A percentile compares a stretch with the other conserved stretches of the same genome.
Evolutionary conservation across 257 asterid species (phyloP).

Genomic region (Dorcoceras hygrometricum): DNA sequence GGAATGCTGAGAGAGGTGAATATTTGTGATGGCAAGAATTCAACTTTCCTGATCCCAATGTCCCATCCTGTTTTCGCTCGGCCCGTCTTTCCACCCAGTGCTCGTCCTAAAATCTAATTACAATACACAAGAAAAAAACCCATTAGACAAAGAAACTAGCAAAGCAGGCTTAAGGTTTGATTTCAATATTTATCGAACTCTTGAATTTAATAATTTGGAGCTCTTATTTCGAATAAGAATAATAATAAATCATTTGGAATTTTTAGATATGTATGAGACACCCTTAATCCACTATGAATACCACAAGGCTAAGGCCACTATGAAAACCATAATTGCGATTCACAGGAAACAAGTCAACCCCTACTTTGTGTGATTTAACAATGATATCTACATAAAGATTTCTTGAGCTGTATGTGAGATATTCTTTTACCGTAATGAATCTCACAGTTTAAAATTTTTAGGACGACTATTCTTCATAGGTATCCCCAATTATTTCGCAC

Average conservation of each 20-base stretch:
- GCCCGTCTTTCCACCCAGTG: conserved; percentile 73
- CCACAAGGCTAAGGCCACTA: conserved; percentile 24
- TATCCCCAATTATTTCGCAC: too few species aligned
- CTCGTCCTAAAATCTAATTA: conserved; percentile 69
- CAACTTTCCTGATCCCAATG: conserved; percentile 57
- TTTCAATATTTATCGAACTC: too few species aligned
- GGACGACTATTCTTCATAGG: too few species aligned
- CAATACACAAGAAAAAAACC: conserved; percentile 6
- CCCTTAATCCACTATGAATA: conserved; percentile 23
- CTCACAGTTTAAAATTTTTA: not conserved
- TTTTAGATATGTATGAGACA: conserved; percentile 19
- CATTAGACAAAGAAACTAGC: conserved; percentile 4
- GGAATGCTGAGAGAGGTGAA: conserved; percentile 60
- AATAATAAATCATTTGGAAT: conserved; percentile 3
- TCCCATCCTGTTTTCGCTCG: conserved; percentile 85
- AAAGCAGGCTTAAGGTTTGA: not conserved
- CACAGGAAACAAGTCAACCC: not conserved
- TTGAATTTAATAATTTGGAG: too few species aligned
- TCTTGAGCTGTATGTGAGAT: not conserved
- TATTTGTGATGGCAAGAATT: conserved; percentile 51
- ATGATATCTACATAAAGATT: too few species aligned
- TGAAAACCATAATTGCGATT: conserved; percentile 4
- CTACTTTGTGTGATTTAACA: not conserved
- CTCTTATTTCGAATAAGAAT: too few species aligned
- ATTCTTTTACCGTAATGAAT: too few species aligned